These are phyloP conservation scores for Tubosaeta sp. DNA, from an alignment of 768 basidiomycete genomes.

Conservation along the genomic window DNA sequence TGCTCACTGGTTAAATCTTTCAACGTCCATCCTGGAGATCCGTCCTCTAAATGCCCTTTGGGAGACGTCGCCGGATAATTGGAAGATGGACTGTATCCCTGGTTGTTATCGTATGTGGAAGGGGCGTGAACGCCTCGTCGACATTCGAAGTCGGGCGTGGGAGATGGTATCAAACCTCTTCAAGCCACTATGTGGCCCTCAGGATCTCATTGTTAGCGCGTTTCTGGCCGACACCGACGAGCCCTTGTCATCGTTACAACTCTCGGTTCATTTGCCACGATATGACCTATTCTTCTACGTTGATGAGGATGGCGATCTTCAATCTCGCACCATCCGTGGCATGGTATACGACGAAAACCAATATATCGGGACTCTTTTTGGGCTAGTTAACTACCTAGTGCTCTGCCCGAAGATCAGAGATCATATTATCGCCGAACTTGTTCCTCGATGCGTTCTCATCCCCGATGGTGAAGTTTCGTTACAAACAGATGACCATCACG, in stretches of 20 bases:
- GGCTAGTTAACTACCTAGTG: conserved; percentile 38
- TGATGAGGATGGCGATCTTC: conserved; percentile 29
- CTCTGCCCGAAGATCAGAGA: conserved; percentile 27
- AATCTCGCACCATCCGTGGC: conserved; percentile 38
- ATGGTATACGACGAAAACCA: conserved; percentile 41
- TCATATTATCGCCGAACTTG: background rate
- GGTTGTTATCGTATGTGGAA: conserved; percentile 4
- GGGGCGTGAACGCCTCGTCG: conserved; percentile 15
- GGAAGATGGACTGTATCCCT: conserved; percentile 16
- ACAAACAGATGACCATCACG: conserved; percentile 17
- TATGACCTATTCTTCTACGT: conserved; percentile 39
- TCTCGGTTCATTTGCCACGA: conserved; percentile 36
- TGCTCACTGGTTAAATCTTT: conserved; percentile 30
- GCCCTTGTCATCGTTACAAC: background rate
- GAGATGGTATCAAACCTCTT: conserved; percentile 21
- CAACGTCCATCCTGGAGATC: conserved; percentile 22
- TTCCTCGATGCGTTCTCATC: conserved; percentile 30
- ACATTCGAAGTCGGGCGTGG: conserved; percentile 27
- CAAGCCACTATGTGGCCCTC: conserved; percentile 14
- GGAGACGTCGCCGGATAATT: conserved; percentile 23
- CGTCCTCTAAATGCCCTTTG: conserved; percentile 23
- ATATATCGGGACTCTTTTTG: conserved; percentile 41
- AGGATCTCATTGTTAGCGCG: conserved; percentile 21
- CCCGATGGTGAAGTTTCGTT: conserved; percentile 35
- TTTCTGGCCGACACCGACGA: background rate